Base-by-base conservation (phyloP, 257 asterid species). In the Handroanthus guayacan region DNA sequence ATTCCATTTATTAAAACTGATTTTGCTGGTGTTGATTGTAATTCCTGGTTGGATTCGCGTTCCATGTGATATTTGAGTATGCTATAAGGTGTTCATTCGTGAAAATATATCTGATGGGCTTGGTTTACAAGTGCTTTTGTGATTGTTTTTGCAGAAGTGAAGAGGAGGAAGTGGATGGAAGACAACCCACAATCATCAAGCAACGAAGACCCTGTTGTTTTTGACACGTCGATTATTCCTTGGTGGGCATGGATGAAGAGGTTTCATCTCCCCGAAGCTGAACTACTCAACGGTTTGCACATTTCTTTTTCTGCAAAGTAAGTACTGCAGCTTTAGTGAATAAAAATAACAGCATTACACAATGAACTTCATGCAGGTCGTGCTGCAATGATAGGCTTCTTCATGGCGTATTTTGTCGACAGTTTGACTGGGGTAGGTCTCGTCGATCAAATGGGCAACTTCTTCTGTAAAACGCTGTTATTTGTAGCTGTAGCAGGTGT, bases 211-310 rank as follows among this genome's bases (percentile, higher is more conserved):
- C 97, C 98, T 58, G 82, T 95, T 36, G 71, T 86, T 61, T 95
- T 95, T 14, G 97, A 92, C 87, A 92, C 97, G 52, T 85, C 98
- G 36, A 88, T 89, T 39, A 79, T 95, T 79, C 99, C 99, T 56
- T 95, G 98, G 98, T 95, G 99, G 99, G 94, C 95, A 74, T 95
- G 99, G 97, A 86, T 88, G 81, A 91, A 91, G 80, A 88, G 97
- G 81, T 92, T 89, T 74, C 99, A 95, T 87, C 99, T 95, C 57
- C 98, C 99, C 3, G 99, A 95, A 87, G 99, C 99, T 38, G 99
- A 95, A 78, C 84, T 90, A 41, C 99, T 95, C 5, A 95, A 95
- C 34, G 98, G 99, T 92, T 67, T 41, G 83, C 77, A 75, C 57
- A 57, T 64, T 58, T 18, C 25, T 50, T 56, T 51, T 20, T 48